Evolutionary conservation across 2,329 filamentous ascomycete genomes (phyloP).

Genomic region (Immersiporthe knoxdaviesiana): DNA sequence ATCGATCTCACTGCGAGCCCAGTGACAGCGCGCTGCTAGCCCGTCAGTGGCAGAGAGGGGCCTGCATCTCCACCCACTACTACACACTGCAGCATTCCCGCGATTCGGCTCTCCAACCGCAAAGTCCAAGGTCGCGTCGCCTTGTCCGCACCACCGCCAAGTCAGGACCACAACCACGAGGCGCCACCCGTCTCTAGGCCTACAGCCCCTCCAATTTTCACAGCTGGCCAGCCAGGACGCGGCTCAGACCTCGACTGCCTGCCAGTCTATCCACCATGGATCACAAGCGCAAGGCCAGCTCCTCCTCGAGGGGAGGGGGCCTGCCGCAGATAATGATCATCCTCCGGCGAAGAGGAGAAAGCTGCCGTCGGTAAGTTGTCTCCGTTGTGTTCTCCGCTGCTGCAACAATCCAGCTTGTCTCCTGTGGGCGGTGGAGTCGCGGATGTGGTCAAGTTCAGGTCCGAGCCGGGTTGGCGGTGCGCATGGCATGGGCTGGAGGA

Average conservation of each 20-base stretch:
- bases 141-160: neutral
- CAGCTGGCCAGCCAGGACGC: neutral
- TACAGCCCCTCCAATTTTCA: constrained; percentile 14
- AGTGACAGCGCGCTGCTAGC: neutral
- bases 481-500: neutral
- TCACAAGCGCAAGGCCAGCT: constrained; percentile 58
- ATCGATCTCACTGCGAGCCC: neutral
- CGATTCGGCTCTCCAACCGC: constrained; percentile 10
- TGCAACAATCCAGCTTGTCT: constrained; percentile 22
- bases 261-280: constrained; percentile 48
- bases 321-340: constrained; percentile 51
- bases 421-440: constrained; percentile 21
- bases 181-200: constrained; percentile 1
- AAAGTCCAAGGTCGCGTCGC: constrained; percentile 12
- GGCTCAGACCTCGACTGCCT: constrained; percentile 19
- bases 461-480: constrained; percentile 3
- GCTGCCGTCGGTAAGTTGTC: constrained; percentile 50
- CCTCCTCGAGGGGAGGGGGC: constrained; percentile 47
- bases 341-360: constrained; percentile 61
- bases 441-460: constrained; percentile 25
- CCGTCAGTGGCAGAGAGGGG: neutral
- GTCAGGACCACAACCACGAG: constrained; percentile 13
- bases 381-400: constrained; percentile 17
- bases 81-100: constrained; percentile 3
- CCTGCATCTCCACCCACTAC: constrained; percentile 1